Evolutionary conservation across 148 eudicot genomes (phyloP).

Genomic region (Talinum fruticosum): DNA sequence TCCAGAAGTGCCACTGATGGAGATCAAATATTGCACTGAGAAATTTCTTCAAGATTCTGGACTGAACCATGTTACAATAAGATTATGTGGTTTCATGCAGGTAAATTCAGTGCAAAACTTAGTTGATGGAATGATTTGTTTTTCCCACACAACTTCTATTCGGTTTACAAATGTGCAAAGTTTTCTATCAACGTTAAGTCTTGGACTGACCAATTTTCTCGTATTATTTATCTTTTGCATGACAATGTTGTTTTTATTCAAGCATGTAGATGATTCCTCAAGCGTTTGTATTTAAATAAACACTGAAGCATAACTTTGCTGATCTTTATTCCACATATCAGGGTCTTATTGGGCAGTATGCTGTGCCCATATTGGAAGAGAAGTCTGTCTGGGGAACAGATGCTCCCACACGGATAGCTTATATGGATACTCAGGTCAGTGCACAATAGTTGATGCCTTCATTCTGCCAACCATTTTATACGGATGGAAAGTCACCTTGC

Average conservation of each 20-base stretch:
- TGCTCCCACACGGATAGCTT: conserved; percentile 98
- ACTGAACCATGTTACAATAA: conserved; percentile 66
- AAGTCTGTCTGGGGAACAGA: conserved; percentile 99
- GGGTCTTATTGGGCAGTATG: conserved; percentile 99
- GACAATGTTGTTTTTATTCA: background rate
- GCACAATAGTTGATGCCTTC: background rate
- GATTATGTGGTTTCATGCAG: conserved; percentile 99
- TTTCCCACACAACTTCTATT: background rate
- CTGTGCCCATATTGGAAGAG: conserved; percentile 96
- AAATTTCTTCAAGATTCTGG: conserved; percentile 89
- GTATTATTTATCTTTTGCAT: background rate
- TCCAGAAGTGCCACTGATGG: conserved; percentile 99
- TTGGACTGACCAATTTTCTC: background rate
- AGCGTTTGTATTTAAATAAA: background rate
- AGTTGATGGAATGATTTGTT: background rate
- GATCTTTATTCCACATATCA: conserved; percentile 19
- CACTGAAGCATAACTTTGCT: conserved; percentile 11
- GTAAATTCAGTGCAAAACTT: conserved; percentile 39
- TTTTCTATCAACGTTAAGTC: background rate
- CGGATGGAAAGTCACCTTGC: background rate
- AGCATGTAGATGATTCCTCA: background rate
- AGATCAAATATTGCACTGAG: conserved; percentile 98
- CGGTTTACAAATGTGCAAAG: background rate
- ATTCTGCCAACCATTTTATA: background rate
- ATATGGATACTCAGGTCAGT: conserved; percentile 95